A percentile compares a stretch with the other conserved stretches of the same genome.
phyloP scores from a whole-genome alignment of 257 asterid genomes.

The Solanum virginianum region DNA sequence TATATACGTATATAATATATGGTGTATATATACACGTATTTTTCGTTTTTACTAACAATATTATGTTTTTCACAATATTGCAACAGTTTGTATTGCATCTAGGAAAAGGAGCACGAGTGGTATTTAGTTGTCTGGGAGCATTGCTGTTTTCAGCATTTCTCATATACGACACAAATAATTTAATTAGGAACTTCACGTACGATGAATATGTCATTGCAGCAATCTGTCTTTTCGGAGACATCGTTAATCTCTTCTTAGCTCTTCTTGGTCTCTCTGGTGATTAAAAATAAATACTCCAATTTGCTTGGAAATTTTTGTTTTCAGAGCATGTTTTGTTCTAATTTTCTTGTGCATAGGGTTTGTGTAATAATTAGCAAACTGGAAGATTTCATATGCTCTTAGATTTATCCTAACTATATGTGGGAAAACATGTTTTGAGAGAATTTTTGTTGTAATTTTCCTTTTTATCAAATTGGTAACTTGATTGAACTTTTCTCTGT shows the following conservation, averaged over 20 bases:
- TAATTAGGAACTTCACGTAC: constrained; percentile 48
- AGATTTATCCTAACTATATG: neutral
- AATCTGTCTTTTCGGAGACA: constrained; percentile 35
- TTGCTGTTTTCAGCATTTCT: constrained; percentile 49
- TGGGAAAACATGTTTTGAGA: no score
- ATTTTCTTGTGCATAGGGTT: neutral
- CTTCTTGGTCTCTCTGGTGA: constrained; percentile 19
- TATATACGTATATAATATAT: neutral
- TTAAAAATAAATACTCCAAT: neutral
- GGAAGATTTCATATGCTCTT: neutral
- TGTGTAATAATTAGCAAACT: neutral
- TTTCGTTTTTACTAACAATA: neutral
- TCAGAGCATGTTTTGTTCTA: neutral
- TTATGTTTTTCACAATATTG: neutral
- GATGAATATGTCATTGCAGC: constrained; percentile 56
- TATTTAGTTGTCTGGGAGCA: constrained; percentile 40
- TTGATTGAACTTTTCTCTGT: neutral
- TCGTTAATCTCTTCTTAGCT: constrained; percentile 40
- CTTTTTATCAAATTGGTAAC: neutral
- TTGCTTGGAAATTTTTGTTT: neutral
- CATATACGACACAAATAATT: constrained; percentile 53
- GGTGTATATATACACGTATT: no score
- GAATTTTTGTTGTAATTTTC: neutral
- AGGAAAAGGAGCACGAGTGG: constrained; percentile 22
- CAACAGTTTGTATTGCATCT: constrained; percentile 25